Evolutionary conservation across 768 basidiomycete genomes (phyloP), one percentile per base, ranked within the genome.

Genomic region (Hygrophorus pudorinus): DNA sequence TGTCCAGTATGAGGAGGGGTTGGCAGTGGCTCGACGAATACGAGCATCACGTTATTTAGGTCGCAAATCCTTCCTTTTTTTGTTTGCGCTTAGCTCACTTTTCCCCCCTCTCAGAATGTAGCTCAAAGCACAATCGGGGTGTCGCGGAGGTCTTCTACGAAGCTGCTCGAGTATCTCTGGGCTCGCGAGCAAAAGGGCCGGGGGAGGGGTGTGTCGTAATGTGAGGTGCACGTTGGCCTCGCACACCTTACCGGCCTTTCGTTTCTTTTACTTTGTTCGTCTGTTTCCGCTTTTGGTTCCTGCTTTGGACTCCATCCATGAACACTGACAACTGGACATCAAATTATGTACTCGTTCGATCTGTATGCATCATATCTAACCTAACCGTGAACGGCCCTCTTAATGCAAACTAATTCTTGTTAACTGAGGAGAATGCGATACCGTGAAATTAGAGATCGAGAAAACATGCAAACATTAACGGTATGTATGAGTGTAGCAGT

Each of bases 41-140:
- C 81, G 88, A 56, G 88, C 89, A 3, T 89, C 82, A 39, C 78
- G 94, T 28, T 98, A 97, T 65, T 75, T 97, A 1, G 94, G 91
- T 90, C 24, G 7, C 24, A 3, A 48, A 28, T 76, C 68, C n/a
- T 41, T 30, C 28, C 13, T 41, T 17, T 33, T 12, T 9, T 31
- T 14, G 36, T 42, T 13, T n/a, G 9, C 20, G 20, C 13, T 32
- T n/a, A 12, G 33, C 34, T 39, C 40, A 5, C 37, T 34, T 21
- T 37, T 28, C 27, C 46, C 30, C 28, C 12, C 33, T 24, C 30
- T 2, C 55, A 96, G 93, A 98, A 70, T 97, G 94, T 59, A 94
- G 91, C 51, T 92, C 94, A 6, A 97, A 97, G 62, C 91, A 94
- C 56, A 93, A 96, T 53, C 78, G 94, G 38, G 94, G 94, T 3